phyloP scores from a whole-genome alignment of 2,329 filamentous ascomycete genomes.

The Pleomassaria siparia region DNA sequence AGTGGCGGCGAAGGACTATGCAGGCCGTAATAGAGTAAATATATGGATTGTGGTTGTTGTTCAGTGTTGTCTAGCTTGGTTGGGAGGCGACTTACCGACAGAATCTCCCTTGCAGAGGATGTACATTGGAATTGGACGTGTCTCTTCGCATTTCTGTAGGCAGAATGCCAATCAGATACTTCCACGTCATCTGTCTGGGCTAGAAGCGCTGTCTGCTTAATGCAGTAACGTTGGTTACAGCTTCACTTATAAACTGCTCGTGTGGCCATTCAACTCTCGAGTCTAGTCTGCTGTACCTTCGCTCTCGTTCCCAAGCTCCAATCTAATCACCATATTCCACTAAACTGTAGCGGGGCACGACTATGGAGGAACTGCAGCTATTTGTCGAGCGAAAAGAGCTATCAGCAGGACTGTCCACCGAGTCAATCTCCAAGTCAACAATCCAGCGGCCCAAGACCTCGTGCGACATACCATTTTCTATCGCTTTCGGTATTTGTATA shows the following conservation, averaged over 20 bases:
- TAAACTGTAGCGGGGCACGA: background rate
- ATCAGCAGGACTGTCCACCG: constrained; percentile 4
- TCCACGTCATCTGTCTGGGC: background rate
- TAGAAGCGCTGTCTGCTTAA: background rate
- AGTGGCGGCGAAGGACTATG: too few species aligned
- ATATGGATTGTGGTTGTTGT: too few species aligned
- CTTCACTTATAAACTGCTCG: background rate
- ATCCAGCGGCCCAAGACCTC: constrained; percentile 9
- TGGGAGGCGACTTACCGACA: too few species aligned
- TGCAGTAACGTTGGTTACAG: background rate
- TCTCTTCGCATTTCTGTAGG: background rate
- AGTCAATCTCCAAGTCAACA: constrained; percentile 6
- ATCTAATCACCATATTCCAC: background rate
- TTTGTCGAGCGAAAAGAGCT: background rate
- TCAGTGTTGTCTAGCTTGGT: too few species aligned
- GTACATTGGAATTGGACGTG: background rate
- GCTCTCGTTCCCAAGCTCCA: background rate
- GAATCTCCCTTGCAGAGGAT: background rate
- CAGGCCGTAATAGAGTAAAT: too few species aligned
- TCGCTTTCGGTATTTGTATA: background rate
- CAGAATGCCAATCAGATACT: background rate
- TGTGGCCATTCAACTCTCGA: background rate
- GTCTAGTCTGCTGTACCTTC: background rate
- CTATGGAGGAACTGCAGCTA: background rate
- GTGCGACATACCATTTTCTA: constrained; percentile 9